These are phyloP conservation scores for Protomyces pachydermus DNA, from an alignment of 1,139 yeast genomes.

Conservation along the genomic window DNA sequence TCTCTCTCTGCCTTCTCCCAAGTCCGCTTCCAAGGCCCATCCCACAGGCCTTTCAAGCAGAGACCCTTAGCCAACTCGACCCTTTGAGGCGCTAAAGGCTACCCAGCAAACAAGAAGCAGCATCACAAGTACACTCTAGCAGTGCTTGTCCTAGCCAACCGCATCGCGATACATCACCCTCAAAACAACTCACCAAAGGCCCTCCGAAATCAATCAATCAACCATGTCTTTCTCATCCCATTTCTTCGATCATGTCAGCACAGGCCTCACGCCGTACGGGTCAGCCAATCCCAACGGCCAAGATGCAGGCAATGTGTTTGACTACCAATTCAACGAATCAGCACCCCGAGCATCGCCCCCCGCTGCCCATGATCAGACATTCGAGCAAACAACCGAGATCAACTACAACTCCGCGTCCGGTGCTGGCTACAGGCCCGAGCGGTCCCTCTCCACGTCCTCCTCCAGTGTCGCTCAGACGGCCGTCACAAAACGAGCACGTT, in stretches of 20 bases:
- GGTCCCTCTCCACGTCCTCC: neutral
- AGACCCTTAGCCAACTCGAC: neutral
- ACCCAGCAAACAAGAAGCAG: neutral
- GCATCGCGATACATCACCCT: too few species aligned
- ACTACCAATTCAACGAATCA: neutral
- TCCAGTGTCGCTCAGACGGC: neutral
- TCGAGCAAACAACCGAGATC: neutral
- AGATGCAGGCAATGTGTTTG: neutral
- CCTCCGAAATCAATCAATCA: neutral
- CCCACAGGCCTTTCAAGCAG: neutral
- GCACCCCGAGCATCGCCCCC: neutral
- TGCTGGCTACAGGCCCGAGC: neutral
- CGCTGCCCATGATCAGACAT: neutral
- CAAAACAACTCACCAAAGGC: too few species aligned
- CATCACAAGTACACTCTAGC: too few species aligned
- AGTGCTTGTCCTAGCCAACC: too few species aligned
- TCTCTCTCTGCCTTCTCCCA: neutral
- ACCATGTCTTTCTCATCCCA: neutral
- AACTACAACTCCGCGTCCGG: neutral
- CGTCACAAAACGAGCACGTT: neutral
- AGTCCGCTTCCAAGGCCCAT: neutral
- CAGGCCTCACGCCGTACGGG: neutral
- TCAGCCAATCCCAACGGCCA: neutral
- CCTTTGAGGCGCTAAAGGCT: constrained; percentile 3
- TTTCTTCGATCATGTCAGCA: neutral